phyloP scores from a whole-genome alignment of 305 asterid genomes.

The Fraxinus latifolia region DNA sequence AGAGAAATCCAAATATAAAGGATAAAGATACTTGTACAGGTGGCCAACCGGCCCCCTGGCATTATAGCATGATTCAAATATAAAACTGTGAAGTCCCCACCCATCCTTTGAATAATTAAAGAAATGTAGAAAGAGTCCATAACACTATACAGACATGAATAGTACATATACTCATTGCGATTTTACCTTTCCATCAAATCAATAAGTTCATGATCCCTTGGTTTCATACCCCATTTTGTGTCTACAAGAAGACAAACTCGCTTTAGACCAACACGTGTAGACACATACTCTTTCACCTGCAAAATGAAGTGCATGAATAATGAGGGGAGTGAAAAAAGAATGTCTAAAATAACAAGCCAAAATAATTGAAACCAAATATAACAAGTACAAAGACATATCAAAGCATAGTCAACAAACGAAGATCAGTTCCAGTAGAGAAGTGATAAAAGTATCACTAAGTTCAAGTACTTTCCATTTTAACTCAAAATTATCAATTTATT shows the following conservation, averaged over 20 bases:
- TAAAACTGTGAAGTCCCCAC: not conserved
- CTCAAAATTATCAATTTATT: not conserved
- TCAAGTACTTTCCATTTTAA: not conserved
- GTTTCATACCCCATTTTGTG: conserved; percentile 99
- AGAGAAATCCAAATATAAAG: not conserved
- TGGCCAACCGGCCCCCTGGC: not conserved
- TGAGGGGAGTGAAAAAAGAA: conserved; percentile 5
- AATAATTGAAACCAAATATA: conserved; percentile 9
- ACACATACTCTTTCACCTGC: conserved; percentile 96
- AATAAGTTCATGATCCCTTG: conserved; percentile 82
- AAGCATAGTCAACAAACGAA: conserved; percentile 9
- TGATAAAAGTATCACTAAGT: not conserved
- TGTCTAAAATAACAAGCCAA: conserved; percentile 1
- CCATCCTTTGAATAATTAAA: conserved; percentile 1
- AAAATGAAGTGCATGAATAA: conserved; percentile 22
- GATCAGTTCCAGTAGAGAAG: conserved; percentile 1
- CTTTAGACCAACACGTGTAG: conserved; percentile 65
- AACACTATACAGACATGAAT: not conserved
- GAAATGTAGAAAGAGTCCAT: not conserved
- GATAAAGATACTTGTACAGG: not conserved
- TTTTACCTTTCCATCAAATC: conserved; percentile 91
- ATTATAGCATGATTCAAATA: not conserved
- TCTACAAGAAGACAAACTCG: conserved; percentile 89
- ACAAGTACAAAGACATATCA: conserved; percentile 7
- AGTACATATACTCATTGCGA: not conserved